Base-by-base conservation (phyloP, 2,329 filamentous ascomycete genomes). In the Cryphonectria nitschkei region DNA sequence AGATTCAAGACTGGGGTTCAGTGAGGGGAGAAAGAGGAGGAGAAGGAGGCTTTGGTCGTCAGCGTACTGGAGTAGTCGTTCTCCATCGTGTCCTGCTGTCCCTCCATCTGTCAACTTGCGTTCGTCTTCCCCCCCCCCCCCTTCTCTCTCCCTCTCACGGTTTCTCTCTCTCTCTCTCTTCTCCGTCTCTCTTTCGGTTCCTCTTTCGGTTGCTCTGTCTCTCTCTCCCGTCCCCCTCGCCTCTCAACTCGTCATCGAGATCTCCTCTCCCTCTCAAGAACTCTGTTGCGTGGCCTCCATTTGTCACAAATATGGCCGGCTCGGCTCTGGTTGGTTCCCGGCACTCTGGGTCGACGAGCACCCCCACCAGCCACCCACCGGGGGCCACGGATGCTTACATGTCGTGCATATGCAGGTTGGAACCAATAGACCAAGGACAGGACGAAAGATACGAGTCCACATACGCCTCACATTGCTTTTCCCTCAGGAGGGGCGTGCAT, bases 381-480 rank as follows among this genome's bases (percentile, higher is more conserved):
- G 52, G 52, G n/a, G 11, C 16, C 6, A 50, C 22, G 37, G 41
- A 32, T 32, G 61, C 32, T 8, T 16, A 26, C 16, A 46, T 46
- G 16, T 13, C 26, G 37, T 52, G 39, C 62, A 65, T 65, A 65
- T 61, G 58, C 58, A 50, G 32, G 58, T 46, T 65, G 62, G 43
- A 13, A 3, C 39, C 41, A 32, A 22, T 41, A 34, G 39, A 50
- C 41, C 46, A n/a, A 50, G 43, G 6, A 22, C 8, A 7, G 16
- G 16, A 50, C 4, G 43, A 22, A 46, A 46, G 19, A 1, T 22
- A 46, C 19, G 43, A 5, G 43, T 46, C 46, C 9, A 19, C 46
- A 50, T 19, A n/a, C 7, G 9, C 19, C 46, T 50, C 22, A 7
- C 46, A 50, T 50, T n/a, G 46, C 46, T n/a, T n/a, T 50, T 19